Base-by-base conservation (phyloP, 2,329 filamentous ascomycete genomes). In the Alternaria brassicicola region DNA sequence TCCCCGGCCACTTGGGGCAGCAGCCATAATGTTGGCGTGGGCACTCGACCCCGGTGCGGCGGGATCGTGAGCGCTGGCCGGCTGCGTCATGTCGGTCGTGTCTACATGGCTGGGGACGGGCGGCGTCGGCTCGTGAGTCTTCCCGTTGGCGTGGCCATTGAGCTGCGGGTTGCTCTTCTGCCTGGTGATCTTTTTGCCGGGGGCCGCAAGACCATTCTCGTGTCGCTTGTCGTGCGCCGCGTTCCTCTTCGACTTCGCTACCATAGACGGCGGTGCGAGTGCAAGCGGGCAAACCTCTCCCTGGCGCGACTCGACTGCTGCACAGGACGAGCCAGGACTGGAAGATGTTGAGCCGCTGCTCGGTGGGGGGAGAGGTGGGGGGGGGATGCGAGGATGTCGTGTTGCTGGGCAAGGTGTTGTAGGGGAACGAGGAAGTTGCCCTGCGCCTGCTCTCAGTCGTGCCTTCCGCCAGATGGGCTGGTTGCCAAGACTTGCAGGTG, bases 131-230 rank as follows among this genome's bases (percentile, higher is more conserved):
- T 75, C 63, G n/a, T 64, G 66, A 53, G 76, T 61, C 63, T 76
- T 77, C 62, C 76, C 77, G 76, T 80, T 79, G 68, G 73, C 66
- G 66, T 74, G 69, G 69, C 75, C 78, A 74, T 79, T 76, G 70
- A 81, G 77, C 60, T 78, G 68, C 31, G 77, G 69, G 78, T 81
- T 79, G 65, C 79, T 81, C 68, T 78, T 79, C 72, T 81, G 78
- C 71, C 78, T 80, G 60, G 75, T 70, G 70, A 88, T 81, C 77
- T 88, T 88, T 83, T 88, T 92, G 67, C 89, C 89, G 52, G 90
- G 87, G 73, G 88, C 88, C 84, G 93, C 89, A 78, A 92, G 84
- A 75, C 92, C 92, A 89, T 91, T 93, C 81, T 97, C 93, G 81
- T 96, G 90, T 78, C 90, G 88, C 69, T 79, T 81, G 76, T 81